Conservation (phyloP, 768 basidiomycete species). For the Suillus subaureus region DNA sequence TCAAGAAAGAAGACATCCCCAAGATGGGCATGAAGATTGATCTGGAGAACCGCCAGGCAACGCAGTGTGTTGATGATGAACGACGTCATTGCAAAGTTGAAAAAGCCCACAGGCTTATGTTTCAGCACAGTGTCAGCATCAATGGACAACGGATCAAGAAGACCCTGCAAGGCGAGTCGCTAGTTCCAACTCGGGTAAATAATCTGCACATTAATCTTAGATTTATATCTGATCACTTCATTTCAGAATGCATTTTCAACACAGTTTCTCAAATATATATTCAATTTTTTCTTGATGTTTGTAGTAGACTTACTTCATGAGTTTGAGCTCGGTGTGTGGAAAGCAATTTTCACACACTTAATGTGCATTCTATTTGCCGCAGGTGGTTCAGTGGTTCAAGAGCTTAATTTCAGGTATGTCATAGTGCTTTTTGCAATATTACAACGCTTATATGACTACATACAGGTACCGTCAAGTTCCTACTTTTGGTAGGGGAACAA, state of each 20-base stretch:
- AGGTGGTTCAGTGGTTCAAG: conserved; percentile 8
- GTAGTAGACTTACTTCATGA: conserved; percentile 27
- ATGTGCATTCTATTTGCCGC: conserved; percentile 21
- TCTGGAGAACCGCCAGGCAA: too few species aligned
- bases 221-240: too few species aligned
- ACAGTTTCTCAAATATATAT: conserved; percentile 8
- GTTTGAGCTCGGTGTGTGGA: conserved; percentile 29
- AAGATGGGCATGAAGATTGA: too few species aligned
- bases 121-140: not conserved
- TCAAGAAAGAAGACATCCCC: too few species aligned
- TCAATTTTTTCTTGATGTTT: conserved; percentile 23
- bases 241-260: conserved; percentile 40
- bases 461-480: too few species aligned
- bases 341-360: conserved; percentile 24
- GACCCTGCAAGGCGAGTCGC: conserved; percentile 13
- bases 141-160: conserved; percentile 4
- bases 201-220: too few species aligned
- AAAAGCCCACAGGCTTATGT: not conserved
- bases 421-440: not conserved
- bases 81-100: not conserved
- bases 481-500: conserved; percentile 36
- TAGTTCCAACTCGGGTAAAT: conserved; percentile 17
- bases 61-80: conserved; percentile 11
- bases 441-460: too few species aligned
- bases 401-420: conserved; percentile 21